Evolutionary conservation across 1,284 basidiomycete genomes (phyloP).

Genomic region (Termitomyces sp.): DNA sequence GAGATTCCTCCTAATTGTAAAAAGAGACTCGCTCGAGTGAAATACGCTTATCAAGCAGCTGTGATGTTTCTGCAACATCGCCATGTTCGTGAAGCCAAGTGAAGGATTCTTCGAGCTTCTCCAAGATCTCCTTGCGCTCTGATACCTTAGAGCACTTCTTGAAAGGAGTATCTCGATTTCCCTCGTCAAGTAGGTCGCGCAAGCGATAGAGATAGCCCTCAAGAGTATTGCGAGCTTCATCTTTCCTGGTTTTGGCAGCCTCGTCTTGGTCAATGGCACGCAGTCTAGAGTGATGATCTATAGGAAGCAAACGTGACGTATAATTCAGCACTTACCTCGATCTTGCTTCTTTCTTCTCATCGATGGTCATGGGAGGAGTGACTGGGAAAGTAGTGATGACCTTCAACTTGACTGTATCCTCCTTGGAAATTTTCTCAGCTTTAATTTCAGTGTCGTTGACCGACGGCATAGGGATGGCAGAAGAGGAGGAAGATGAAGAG

Average conservation of each 20-base stretch:
- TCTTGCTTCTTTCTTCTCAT: conserved; percentile 68
- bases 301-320: neutral
- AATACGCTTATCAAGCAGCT: conserved; percentile 69
- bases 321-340: conserved; percentile 46
- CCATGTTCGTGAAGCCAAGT: conserved; percentile 84
- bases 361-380: conserved; percentile 64
- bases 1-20: neutral
- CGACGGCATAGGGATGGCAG: conserved; percentile 8
- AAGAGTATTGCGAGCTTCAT: conserved; percentile 89
- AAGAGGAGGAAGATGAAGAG: conserved; percentile 23
- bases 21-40: conserved; percentile 66
- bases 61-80: conserved; percentile 76
- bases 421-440: conserved; percentile 33
- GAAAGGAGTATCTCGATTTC: conserved; percentile 63
- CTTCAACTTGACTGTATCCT: conserved; percentile 58
- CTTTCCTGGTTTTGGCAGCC: conserved; percentile 69
- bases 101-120: conserved; percentile 67
- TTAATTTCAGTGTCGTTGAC: conserved; percentile 22
- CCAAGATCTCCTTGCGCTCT: conserved; percentile 66
- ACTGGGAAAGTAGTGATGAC: conserved; percentile 60
- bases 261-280: conserved; percentile 79
- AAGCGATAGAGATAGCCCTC: conserved; percentile 92
- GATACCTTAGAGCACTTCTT: conserved; percentile 69
- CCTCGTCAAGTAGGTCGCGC: conserved; percentile 75
- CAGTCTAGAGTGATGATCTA: conserved; percentile 46